Conservation (phyloP, 768 basidiomycete genomes). For the Kwoniella newhampshirensis region DNA sequence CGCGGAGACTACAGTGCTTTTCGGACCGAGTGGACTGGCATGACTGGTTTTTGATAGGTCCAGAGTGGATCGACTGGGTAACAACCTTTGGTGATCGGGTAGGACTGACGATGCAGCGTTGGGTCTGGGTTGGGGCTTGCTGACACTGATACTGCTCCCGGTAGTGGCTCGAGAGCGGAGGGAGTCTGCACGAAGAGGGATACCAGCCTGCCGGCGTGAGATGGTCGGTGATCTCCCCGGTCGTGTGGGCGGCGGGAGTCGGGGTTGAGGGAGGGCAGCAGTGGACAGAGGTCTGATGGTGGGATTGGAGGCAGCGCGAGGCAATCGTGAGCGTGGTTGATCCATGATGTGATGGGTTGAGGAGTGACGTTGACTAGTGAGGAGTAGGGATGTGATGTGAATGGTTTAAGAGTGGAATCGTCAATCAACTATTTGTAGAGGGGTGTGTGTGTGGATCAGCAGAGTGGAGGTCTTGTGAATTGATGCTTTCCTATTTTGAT, state of each 20-base stretch:
- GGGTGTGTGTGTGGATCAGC: too few relatives aligned
- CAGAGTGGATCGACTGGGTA: conserved; percentile 13
- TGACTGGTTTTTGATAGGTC: not conserved
- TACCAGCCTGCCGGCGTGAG: conserved; percentile 1
- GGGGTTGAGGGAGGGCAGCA: not conserved
- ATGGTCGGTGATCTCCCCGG: not conserved
- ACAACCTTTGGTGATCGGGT: conserved; percentile 1
- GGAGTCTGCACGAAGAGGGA: conserved; percentile 1
- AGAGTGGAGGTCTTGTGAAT: too few relatives aligned
- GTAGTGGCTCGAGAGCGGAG: not conserved
- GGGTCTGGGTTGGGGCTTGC: too few relatives aligned
- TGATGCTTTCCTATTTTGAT: too few relatives aligned
- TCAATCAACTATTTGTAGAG: too few relatives aligned
- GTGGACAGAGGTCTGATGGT: conserved; percentile 2
- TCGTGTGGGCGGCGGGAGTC: conserved; percentile 4
- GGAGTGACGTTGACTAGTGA: too few relatives aligned
- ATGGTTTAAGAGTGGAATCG: too few relatives aligned
- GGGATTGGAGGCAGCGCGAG: conserved; percentile 15
- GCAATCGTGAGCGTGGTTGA: not conserved
- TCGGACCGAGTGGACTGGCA: conserved; percentile 5
- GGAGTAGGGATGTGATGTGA: too few relatives aligned
- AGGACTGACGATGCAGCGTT: not conserved
- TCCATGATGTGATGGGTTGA: too few relatives aligned
- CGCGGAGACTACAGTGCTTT: not conserved
- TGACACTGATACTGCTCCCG: too few relatives aligned